Evolutionary conservation across 2,329 filamentous ascomycete species (phyloP).

Genomic region (Aspergillus latus): DNA sequence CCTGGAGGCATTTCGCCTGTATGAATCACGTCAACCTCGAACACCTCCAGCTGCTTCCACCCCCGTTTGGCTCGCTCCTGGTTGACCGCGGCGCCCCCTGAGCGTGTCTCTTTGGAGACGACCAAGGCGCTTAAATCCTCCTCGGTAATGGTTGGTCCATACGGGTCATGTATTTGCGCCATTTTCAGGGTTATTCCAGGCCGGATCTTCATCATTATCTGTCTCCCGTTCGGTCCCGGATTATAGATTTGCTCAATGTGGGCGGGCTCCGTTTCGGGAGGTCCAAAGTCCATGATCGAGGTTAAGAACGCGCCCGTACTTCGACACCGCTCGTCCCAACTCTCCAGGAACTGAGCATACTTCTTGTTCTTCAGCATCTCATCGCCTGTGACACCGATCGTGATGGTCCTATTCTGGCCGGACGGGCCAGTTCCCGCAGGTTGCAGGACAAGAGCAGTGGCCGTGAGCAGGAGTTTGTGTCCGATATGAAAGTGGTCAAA

Average conservation of each 20-base stretch:
- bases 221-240: constrained; percentile 42
- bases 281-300: constrained; percentile 59
- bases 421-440: constrained; percentile 41
- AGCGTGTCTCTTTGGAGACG: constrained; percentile 82
- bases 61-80: constrained; percentile 72
- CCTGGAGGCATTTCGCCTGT: constrained; percentile 56
- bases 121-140: constrained; percentile 76
- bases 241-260: constrained; percentile 34
- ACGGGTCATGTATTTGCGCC: constrained; percentile 82
- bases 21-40: constrained; percentile 86
- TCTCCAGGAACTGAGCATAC: constrained; percentile 74
- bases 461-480: constrained; percentile 94
- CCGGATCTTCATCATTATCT: constrained; percentile 51
- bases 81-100: constrained; percentile 83
- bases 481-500: constrained; percentile 96
- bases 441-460: constrained; percentile 70
- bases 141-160: constrained; percentile 85
- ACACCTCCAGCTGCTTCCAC: constrained; percentile 74
- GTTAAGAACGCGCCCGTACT: constrained; percentile 70
- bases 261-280: constrained; percentile 41
- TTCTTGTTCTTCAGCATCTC: constrained; percentile 86
- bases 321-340: constrained; percentile 72
- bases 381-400: constrained; percentile 86
- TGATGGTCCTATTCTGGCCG: constrained; percentile 57
- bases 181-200: constrained; percentile 69